Conservation (phyloP, 305 asterid species). For the Caryopteris hybrid region DNA sequence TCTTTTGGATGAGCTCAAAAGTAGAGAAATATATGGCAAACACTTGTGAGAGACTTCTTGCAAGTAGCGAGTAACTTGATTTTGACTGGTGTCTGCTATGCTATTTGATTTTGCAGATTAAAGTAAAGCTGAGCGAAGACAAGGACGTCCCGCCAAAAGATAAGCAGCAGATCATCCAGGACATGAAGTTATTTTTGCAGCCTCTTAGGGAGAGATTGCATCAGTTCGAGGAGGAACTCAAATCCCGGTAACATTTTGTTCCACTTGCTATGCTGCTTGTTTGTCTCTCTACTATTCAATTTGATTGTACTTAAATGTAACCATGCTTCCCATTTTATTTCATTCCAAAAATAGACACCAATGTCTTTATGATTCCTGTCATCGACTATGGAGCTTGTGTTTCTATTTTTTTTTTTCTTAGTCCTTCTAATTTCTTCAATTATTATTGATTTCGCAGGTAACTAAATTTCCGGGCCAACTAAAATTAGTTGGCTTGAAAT, state of each 20-base stretch:
- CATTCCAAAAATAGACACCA: not conserved
- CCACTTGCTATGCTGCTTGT: too few relatives aligned
- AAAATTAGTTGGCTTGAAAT: too few relatives aligned
- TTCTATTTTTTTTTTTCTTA: too few relatives aligned
- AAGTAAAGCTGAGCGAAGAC: slow-evolving; percentile 62
- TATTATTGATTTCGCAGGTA: too few relatives aligned
- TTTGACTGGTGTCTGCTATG: too few relatives aligned
- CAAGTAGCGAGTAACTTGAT: not conserved
- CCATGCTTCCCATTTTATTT: not conserved
- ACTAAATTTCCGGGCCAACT: too few relatives aligned
- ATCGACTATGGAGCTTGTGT: slow-evolving; percentile 5
- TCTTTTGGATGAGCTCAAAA: not conserved
- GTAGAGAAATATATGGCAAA: not conserved
- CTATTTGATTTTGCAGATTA: slow-evolving; percentile 35
- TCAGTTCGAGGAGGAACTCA: slow-evolving; percentile 80
- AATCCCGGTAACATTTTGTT: slow-evolving; percentile 33
- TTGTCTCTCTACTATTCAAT: too few relatives aligned
- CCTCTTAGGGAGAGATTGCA: slow-evolving; percentile 62
- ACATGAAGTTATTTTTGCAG: slow-evolving; percentile 55
- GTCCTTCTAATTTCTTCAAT: too few relatives aligned
- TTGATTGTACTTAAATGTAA: slow-evolving; percentile 4
- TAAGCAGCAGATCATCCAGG: slow-evolving; percentile 47
- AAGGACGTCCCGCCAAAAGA: slow-evolving; percentile 55
- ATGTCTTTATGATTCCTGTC: slow-evolving; percentile 5
- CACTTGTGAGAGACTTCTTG: too few relatives aligned